phyloP scores from a whole-genome alignment of 495 filamentous ascomycete genomes.

The Xylaria venustula region DNA sequence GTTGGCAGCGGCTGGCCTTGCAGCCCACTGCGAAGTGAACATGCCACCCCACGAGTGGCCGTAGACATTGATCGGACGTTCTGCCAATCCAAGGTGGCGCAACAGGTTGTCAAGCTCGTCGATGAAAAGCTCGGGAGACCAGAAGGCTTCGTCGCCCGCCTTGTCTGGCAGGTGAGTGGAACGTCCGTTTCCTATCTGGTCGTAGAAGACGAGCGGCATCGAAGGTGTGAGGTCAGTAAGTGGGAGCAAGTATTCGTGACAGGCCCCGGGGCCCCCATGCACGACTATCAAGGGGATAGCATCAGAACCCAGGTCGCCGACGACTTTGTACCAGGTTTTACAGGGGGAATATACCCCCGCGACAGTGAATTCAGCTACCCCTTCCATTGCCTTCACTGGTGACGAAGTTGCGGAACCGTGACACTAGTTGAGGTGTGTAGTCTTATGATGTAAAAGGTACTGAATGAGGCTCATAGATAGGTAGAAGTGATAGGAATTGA shows the following conservation, averaged over 20 bases:
- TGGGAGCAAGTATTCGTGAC: slow-evolving; percentile 43
- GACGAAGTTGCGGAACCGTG: neutral
- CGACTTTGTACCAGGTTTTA: slow-evolving; percentile 38
- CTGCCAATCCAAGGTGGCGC: slow-evolving; percentile 33
- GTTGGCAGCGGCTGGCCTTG: slow-evolving; percentile 20
- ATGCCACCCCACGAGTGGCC: slow-evolving; percentile 57
- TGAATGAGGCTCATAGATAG: too few species aligned
- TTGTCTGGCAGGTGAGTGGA: slow-evolving; percentile 47
- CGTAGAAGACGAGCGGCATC: slow-evolving; percentile 50
- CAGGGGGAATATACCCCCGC: slow-evolving; percentile 23
- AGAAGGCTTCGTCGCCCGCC: slow-evolving; percentile 42
- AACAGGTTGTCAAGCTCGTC: slow-evolving; percentile 51
- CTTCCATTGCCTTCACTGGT: neutral
- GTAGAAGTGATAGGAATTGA: too few species aligned
- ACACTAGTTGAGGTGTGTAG: too few species aligned
- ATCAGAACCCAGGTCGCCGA: slow-evolving; percentile 29
- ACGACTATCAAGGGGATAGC: slow-evolving; percentile 37
- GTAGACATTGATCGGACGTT: slow-evolving; percentile 38
- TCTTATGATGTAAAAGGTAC: too few species aligned
- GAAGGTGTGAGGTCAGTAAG: slow-evolving; percentile 31
- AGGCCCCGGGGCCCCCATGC: slow-evolving; percentile 49
- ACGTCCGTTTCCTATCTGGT: slow-evolving; percentile 50
- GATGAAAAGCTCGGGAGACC: slow-evolving; percentile 46
- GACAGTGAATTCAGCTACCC: slow-evolving; percentile 22
- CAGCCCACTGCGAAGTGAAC: slow-evolving; percentile 39